Percentiles rank a stretch among this genome's conserved stretches.
These are phyloP conservation scores for Candida loeiensis DNA, from an alignment of 805 yeast species.

Conservation along the genomic window DNA sequence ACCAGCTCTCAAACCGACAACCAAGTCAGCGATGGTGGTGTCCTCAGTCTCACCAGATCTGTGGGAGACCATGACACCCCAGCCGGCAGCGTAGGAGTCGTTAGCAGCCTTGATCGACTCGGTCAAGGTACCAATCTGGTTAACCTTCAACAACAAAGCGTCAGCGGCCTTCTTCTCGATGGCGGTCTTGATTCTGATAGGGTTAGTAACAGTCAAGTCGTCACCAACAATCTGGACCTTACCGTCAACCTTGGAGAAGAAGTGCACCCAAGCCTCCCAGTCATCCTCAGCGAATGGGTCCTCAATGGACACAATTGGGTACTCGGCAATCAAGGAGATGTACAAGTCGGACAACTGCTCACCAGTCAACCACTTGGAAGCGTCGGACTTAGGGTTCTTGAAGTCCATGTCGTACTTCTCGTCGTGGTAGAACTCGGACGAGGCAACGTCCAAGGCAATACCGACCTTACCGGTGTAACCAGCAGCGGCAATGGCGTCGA, in stretches of 20 bases:
- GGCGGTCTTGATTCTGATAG: slow-evolving; percentile 89
- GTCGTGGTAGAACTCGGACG: slow-evolving; percentile 96
- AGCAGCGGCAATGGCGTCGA: slow-evolving; percentile 83
- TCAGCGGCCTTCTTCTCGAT: slow-evolving; percentile 94
- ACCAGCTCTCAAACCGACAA: slow-evolving; percentile 97
- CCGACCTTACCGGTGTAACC: slow-evolving; percentile 92
- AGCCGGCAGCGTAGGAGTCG: slow-evolving; percentile 90
- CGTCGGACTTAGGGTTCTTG: slow-evolving; percentile 94
- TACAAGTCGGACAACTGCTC: slow-evolving; percentile 82
- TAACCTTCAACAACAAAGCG: slow-evolving; percentile 93
- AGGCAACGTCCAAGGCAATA: slow-evolving; percentile 95
- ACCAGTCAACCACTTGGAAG: slow-evolving; percentile 88
- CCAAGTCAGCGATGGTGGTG: slow-evolving; percentile 94
- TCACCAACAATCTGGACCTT: slow-evolving; percentile 91
- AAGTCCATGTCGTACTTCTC: slow-evolving; percentile 97
- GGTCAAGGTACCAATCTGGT: slow-evolving; percentile 96
- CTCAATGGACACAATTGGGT: slow-evolving; percentile 98
- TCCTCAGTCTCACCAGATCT: slow-evolving; percentile 99
- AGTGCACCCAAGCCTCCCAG: slow-evolving; percentile 97
- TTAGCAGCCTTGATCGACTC: slow-evolving; percentile 97
- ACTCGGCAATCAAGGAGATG: slow-evolving; percentile 72
- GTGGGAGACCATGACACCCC: slow-evolving; percentile 99
- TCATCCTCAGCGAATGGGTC: slow-evolving; percentile 99
- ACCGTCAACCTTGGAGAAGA: slow-evolving; percentile 64
- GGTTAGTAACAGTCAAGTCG: slow-evolving; percentile 98